Percentiles rank a stretch among this genome's conserved stretches.
phyloP scores from a whole-genome alignment of 225 moss, liverwort and hornwort genomes.

The Rhytidiadelphus loreus region DNA sequence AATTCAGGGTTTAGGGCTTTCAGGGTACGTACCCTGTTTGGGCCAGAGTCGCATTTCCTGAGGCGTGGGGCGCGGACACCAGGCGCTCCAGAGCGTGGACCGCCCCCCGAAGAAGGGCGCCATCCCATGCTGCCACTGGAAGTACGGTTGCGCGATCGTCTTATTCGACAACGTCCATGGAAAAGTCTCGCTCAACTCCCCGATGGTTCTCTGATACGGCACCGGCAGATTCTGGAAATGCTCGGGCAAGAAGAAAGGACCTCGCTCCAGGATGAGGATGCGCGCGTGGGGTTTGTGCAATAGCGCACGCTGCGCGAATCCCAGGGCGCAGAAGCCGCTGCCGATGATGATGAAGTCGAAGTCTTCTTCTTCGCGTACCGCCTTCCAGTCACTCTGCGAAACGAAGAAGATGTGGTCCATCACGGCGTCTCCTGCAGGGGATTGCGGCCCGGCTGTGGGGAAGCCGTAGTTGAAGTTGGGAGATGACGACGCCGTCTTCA shows the following conservation, averaged over 20 bases:
- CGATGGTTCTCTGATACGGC: slow-evolving; percentile 5
- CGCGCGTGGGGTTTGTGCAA: neutral
- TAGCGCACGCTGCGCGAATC: neutral
- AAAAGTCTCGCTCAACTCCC: neutral
- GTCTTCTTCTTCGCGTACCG: neutral
- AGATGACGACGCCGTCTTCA: neutral
- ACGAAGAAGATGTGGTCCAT: slow-evolving; percentile 13
- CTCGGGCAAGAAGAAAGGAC: slow-evolving; percentile 14
- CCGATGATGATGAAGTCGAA: slow-evolving; percentile 16
- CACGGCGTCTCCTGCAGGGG: neutral
- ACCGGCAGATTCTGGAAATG: slow-evolving; percentile 8
- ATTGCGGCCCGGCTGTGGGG: neutral
- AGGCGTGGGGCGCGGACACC: neutral
- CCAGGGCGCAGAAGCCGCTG: slow-evolving; percentile 1
- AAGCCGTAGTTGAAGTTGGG: slow-evolving; percentile 8
- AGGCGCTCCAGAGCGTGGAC: slow-evolving; percentile 1
- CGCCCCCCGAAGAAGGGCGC: slow-evolving; percentile 9
- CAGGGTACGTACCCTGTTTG: neutral
- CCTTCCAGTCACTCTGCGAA: slow-evolving; percentile 1
- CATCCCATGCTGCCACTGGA: slow-evolving; percentile 7
- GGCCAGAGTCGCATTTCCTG: slow-evolving; percentile 1
- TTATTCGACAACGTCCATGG: slow-evolving; percentile 5
- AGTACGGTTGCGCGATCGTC: neutral
- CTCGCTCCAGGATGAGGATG: slow-evolving; percentile 9
- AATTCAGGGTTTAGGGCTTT: neutral